A percentile compares a stretch with the other conserved stretches of the same genome.
These are phyloP conservation scores for Dactylellina sp. DNA, from an alignment of 2,329 filamentous ascomycete genomes.

Conservation along the genomic window DNA sequence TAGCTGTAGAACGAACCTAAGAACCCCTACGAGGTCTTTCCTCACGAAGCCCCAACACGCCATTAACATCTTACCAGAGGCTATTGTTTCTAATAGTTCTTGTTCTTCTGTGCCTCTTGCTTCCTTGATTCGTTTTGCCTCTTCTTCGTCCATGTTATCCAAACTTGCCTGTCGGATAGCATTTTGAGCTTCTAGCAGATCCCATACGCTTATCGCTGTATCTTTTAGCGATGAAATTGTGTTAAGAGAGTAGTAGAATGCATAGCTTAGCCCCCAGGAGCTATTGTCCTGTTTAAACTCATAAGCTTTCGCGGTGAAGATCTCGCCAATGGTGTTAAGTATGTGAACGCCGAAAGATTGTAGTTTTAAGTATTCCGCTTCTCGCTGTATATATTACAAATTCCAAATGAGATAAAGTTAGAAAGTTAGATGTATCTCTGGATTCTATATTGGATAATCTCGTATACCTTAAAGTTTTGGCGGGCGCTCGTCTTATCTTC, in stretches of 20 bases:
- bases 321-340: slow-evolving; percentile 30
- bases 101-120: slow-evolving; percentile 35
- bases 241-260: slow-evolving; percentile 30
- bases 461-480: slow-evolving; percentile 17
- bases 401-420: too few species aligned
- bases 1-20: slow-evolving; percentile 15
- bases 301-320: slow-evolving; percentile 22
- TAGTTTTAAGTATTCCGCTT: slow-evolving; percentile 36
- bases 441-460: background rate
- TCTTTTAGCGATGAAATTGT: slow-evolving; percentile 26
- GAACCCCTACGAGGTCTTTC: slow-evolving; percentile 29
- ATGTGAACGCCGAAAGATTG: slow-evolving; percentile 40
- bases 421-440: too few species aligned
- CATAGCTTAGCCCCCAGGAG: slow-evolving; percentile 15
- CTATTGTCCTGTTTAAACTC: slow-evolving; percentile 22
- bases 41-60: slow-evolving; percentile 37
- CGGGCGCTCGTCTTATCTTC: slow-evolving; percentile 1
- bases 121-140: slow-evolving; percentile 16
- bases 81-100: slow-evolving; percentile 30
- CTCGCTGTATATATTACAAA: slow-evolving; percentile 12
- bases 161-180: slow-evolving; percentile 27
- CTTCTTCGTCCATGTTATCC: slow-evolving; percentile 23
- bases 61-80: slow-evolving; percentile 35
- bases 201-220: slow-evolving; percentile 36
- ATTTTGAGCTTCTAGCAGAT: slow-evolving; percentile 34